These are phyloP conservation scores for Daldinia bambusicola DNA, from an alignment of 495 filamentous ascomycete species.

Conservation along the genomic window DNA sequence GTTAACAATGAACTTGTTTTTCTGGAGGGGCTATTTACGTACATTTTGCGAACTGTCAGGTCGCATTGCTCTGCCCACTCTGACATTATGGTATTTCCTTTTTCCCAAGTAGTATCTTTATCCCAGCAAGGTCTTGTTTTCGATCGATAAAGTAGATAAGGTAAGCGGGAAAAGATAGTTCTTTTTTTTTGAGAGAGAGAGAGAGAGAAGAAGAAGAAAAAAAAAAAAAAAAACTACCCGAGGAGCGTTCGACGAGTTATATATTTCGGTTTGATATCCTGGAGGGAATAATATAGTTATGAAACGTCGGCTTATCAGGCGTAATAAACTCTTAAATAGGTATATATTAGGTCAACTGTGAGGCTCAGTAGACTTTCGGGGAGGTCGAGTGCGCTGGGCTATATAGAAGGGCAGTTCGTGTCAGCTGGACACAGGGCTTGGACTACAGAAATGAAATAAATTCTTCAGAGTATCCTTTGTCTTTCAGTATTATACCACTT, in stretches of 20 bases:
- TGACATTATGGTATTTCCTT: not conserved
- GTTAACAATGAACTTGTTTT: not conserved
- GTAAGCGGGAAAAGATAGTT: not conserved
- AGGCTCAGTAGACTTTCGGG: not conserved
- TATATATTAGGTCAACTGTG: not conserved
- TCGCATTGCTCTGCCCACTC: slow-evolving; percentile 24
- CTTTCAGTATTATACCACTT: not conserved
- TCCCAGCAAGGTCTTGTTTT: not conserved
- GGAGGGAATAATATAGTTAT: not conserved
- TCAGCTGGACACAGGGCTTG: not conserved
- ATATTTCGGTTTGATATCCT: not conserved
- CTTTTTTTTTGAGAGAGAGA: no score
- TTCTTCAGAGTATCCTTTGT: slow-evolving; percentile 14
- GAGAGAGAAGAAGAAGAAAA: no score
- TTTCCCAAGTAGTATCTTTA: not conserved
- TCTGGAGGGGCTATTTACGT: not conserved
- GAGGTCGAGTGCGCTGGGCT: not conserved
- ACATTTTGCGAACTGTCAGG: slow-evolving; percentile 20
- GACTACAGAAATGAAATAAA: not conserved
- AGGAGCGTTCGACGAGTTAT: not conserved
- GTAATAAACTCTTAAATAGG: not conserved
- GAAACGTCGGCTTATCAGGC: not conserved
- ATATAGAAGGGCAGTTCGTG: not conserved
- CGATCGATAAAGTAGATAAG: not conserved
- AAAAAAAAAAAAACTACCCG: no score